Base-by-base conservation (phyloP, 1,139 yeast genomes). In the Kodamaea suecica region DNA sequence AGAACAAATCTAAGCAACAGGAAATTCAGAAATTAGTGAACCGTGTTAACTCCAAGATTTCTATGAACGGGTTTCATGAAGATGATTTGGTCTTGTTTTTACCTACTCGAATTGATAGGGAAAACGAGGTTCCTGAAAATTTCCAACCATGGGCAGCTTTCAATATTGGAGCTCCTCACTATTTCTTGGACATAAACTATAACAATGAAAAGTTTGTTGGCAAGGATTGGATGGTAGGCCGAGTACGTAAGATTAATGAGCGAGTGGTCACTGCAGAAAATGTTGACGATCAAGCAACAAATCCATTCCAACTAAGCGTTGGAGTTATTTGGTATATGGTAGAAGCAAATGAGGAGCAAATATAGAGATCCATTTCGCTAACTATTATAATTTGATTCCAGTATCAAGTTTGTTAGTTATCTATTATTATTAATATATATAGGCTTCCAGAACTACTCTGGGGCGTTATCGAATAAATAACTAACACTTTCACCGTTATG, bases 401-500 rank as follows among this genome's bases (percentile, higher is more conserved):
- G n/a, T n/a, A n/a, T n/a, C n/a, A n/a, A n/a, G n/a, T n/a, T n/a
- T n/a, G n/a, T n/a, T n/a, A n/a, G n/a, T n/a, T n/a, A n/a, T n/a
- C n/a, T n/a, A n/a, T n/a, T n/a, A n/a, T 9, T 19, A 19, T 19
- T 19, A 19, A 19, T 19, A n/a, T n/a, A n/a, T n/a, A n/a, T n/a
- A n/a, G n/a, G n/a, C n/a, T n/a, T n/a, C n/a, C 21, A 19, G 8
- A 9, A 19, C 8, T 30, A 55, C 29, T 49, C 54, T 8, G 68
- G 66, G 13, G 58, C 87, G 59, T 86, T 78, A 45, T 85, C 80
- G 63, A 92, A 92, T 50, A 90, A 71, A 65, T 86, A 90, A 24
- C 95, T 84, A 37, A 88, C 88, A 66, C 95, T 83, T 66, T 92
- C 98, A 57, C 98, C 98, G 57, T 92, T 82, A 52, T 84, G 95